Base-by-base conservation (phyloP, 2,329 filamentous ascomycete species). In the Colletotrichum lini region DNA sequence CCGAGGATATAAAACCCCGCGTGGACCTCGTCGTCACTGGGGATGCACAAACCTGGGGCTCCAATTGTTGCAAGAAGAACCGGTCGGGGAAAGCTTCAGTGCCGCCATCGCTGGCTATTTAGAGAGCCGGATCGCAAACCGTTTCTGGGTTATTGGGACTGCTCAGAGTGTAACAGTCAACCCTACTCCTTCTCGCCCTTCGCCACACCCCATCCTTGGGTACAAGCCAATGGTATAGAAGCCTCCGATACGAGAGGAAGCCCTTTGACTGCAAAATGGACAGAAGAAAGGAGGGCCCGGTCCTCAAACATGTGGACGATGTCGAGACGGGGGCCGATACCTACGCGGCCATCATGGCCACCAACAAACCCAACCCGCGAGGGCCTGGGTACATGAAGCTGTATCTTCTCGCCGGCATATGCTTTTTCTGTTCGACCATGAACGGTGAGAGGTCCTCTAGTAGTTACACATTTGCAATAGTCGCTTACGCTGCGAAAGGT, bases 391-490 rank as follows among this genome's bases (percentile, higher is more conserved):
- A 79, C 61, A 75, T 80, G 54, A 76, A 70, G 58, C 66, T 80
- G 26, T 80, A 79, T 65, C 35, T 77, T n/a, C 70, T 80, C 2
- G 76, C 78, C 0, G 74, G 47, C 0, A 67, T 76, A 13, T 72
- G 77, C 40, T 83, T 80, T 44, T 77, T 79, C 0, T 81, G 78
- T 54, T 84, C 82, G 3, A 84, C 82, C 0, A 83, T 84, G 81
- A 84, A 79, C 58, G 81, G 82, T 78, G 67, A 72, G 75, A 1
- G 5, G 2, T n/a, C 7, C 16, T 16, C 7, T n/a, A 16, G 6
- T 38, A n/a, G 10, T n/a, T 16, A n/a, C 35, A 9, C 7, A 3
- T 4, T 47, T 47, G 7, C 7, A 10, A 10, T 10, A 10, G 18
- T n/a, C 10, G 21, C 18, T 47, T n/a, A 47, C 18, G 44, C 35